These are phyloP conservation scores for Apostasia shenzhenica DNA, from an alignment of 106 monocot genomes.

Conservation along the genomic window DNA sequence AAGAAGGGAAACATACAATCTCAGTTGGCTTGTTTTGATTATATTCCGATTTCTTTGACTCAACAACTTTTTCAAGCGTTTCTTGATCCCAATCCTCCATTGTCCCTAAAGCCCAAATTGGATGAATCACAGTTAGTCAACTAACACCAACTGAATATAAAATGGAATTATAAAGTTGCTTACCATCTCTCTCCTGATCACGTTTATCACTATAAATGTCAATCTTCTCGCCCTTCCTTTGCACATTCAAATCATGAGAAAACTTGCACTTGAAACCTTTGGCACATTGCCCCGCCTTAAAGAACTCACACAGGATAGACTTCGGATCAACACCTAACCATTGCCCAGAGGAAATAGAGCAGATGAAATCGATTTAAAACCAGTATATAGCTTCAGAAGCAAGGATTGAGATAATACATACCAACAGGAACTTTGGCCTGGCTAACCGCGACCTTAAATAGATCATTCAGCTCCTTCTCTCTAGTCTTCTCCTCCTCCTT, in stretches of 20 bases:
- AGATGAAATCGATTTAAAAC: background rate
- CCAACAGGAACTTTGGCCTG: constrained; percentile 92
- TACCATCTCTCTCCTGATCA: constrained; percentile 23
- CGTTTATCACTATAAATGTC: constrained; percentile 92
- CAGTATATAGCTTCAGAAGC: background rate
- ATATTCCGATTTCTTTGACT: constrained; percentile 73
- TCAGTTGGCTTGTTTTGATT: constrained; percentile 95
- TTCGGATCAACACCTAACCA: constrained; percentile 89
- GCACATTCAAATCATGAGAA: constrained; percentile 93
- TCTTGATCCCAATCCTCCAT: constrained; percentile 99
- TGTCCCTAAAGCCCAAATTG: constrained; percentile 29
- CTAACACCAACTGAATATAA: too few species aligned
- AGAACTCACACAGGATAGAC: constrained; percentile 94
- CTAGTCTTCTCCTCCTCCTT: constrained; percentile 95
- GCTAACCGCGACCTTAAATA: constrained; percentile 86
- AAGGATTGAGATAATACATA: constrained; percentile 13
- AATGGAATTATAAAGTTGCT: background rate
- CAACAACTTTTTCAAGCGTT: constrained; percentile 87
- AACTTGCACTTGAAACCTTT: constrained; percentile 98
- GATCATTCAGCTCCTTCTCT: constrained; percentile 91
- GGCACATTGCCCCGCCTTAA: constrained; percentile 87
- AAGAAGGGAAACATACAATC: constrained; percentile 64
- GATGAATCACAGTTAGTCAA: too few species aligned
- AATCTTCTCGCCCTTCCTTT: constrained; percentile 95
- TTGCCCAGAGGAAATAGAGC: background rate